Conservation (phyloP, 345 rosid species). For the Populus ilicifolia region DNA sequence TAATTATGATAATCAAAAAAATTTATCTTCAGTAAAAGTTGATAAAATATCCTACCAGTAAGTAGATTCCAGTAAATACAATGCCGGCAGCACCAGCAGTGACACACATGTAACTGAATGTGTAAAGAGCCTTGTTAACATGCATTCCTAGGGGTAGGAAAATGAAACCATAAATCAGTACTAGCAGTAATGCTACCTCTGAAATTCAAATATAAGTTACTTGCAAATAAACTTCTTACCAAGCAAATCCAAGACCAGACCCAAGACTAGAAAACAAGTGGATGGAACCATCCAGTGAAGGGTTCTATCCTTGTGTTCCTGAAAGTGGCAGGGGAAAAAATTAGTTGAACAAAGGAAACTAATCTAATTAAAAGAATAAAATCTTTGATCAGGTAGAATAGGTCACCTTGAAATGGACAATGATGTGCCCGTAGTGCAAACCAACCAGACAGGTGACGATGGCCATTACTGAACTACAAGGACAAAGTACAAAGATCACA, state of each 20-base stretch:
- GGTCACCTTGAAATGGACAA: slow-evolving; percentile 73
- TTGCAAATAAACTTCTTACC: slow-evolving; percentile 35
- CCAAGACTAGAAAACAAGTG: slow-evolving; percentile 44
- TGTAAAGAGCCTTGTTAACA: slow-evolving; percentile 76
- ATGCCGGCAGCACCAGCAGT: slow-evolving; percentile 77
- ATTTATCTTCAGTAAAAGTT: not conserved
- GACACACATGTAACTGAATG: slow-evolving; percentile 71
- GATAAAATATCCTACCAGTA: slow-evolving; percentile 44
- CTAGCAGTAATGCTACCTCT: not conserved
- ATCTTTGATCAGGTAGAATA: not conserved
- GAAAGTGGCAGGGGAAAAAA: slow-evolving; percentile 14
- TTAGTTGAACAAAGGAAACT: not conserved
- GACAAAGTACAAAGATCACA: slow-evolving; percentile 17
- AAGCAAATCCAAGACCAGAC: slow-evolving; percentile 47
- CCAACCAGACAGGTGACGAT: slow-evolving; percentile 74
- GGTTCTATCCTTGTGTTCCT: slow-evolving; percentile 62
- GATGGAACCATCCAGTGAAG: slow-evolving; percentile 57
- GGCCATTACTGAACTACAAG: slow-evolving; percentile 78
- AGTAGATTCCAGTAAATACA: slow-evolving; percentile 56
- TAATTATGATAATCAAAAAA: not conserved
- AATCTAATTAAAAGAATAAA: not conserved
- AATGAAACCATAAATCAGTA: not conserved
- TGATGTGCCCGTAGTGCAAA: slow-evolving; percentile 75
- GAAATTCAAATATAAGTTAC: not conserved
- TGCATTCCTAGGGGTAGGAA: slow-evolving; percentile 58